A percentile compares a stretch with the other conserved stretches of the same genome.
These are phyloP conservation scores for Plasmodium coatneyi DNA, from an alignment of 169 alveolate species.

Conservation along the genomic window DNA sequence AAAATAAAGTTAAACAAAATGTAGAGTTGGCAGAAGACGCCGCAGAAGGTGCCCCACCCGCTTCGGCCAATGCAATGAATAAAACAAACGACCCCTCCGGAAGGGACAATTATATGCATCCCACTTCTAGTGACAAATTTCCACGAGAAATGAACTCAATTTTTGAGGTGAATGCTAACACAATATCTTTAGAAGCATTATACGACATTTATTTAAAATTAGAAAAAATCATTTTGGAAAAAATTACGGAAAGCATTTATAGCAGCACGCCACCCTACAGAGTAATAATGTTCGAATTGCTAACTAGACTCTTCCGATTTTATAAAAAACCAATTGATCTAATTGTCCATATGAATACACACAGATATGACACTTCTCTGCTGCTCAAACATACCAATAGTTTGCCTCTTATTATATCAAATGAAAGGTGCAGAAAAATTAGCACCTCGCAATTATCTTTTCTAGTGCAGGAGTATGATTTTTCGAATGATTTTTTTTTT, in stretches of 20 bases:
- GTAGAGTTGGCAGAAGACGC: neutral
- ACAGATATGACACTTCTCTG: conserved; percentile 67
- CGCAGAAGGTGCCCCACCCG: neutral
- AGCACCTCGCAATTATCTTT: conserved; percentile 45
- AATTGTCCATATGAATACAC: conserved; percentile 65
- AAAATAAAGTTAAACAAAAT: neutral
- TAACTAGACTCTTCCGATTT: conserved; percentile 80
- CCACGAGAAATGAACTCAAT: conserved; percentile 7
- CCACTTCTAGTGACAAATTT: neutral
- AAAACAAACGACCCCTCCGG: neutral
- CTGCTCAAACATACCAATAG: conserved; percentile 59
- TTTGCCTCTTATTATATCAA: conserved; percentile 36
- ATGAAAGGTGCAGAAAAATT: conserved; percentile 18
- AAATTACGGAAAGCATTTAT: conserved; percentile 77
- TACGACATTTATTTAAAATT: conserved; percentile 78
- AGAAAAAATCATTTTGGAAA: conserved; percentile 70
- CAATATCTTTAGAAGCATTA: conserved; percentile 62
- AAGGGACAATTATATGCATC: neutral
- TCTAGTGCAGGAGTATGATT: conserved; percentile 20
- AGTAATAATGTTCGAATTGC: conserved; percentile 82
- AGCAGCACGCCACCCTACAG: conserved; percentile 85
- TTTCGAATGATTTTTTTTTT: conserved; percentile 62
- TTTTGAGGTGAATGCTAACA: conserved; percentile 2
- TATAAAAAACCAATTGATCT: conserved; percentile 67
- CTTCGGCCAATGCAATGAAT: neutral